Percentiles rank a stretch among this genome's conserved stretches.
phyloP scores from a whole-genome alignment of 441 rosid genomes.

The Breynia disticha region DNA sequence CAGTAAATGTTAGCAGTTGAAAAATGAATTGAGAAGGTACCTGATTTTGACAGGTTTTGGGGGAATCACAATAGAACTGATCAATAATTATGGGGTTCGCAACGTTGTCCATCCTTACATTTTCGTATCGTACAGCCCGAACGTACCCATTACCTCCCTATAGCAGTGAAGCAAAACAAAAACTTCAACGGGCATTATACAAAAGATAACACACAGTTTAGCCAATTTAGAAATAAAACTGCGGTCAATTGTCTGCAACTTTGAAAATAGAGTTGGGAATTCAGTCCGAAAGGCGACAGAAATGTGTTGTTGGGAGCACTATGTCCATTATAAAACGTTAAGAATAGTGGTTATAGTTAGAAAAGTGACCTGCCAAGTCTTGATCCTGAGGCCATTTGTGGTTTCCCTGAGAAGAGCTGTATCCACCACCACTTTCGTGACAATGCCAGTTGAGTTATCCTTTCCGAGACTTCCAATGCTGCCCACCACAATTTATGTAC shows the following conservation, averaged over 20 bases:
- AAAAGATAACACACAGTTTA: too few relatives aligned
- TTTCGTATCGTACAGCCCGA: slow-evolving; percentile 67
- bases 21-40: slow-evolving; percentile 23
- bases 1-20: too few relatives aligned
- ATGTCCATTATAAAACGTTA: too few relatives aligned
- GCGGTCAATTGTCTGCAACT: too few relatives aligned
- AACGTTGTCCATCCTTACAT: slow-evolving; percentile 72
- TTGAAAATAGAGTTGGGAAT: too few relatives aligned
- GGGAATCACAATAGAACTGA: slow-evolving; percentile 96
- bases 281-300: too few relatives aligned
- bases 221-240: too few relatives aligned
- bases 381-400: slow-evolving; percentile 84
- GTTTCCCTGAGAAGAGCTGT: slow-evolving; percentile 71
- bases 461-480: slow-evolving; percentile 96
- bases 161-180: slow-evolving; percentile 8
- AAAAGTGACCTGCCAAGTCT: slow-evolving; percentile 80
- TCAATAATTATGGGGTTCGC: slow-evolving; percentile 87
- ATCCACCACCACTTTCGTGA: slow-evolving; percentile 78
- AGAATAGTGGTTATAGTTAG: background rate
- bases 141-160: slow-evolving; percentile 94
- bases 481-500: background rate
- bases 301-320: too few relatives aligned
- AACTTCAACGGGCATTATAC: slow-evolving; percentile 1
- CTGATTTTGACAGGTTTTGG: slow-evolving; percentile 72
- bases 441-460: slow-evolving; percentile 61